These are phyloP conservation scores for Eucalyptus urophylla DNA, from an alignment of 345 rosid genomes.

Conservation along the genomic window DNA sequence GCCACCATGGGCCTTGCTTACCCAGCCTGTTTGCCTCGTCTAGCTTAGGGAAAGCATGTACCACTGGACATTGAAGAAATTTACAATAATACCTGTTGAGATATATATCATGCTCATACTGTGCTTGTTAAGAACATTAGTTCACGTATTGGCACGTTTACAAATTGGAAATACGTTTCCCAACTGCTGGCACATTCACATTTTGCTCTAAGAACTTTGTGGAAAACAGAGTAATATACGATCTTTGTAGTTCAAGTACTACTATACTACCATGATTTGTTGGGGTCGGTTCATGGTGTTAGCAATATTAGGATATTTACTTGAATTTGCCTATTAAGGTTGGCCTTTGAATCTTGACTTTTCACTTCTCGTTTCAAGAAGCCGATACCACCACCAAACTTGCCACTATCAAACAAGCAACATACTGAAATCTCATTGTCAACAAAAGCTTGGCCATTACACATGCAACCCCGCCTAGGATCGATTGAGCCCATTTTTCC, in stretches of 20 bases:
- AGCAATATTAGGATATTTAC: no score
- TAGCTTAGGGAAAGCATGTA: not conserved
- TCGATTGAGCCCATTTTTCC: no score
- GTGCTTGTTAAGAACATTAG: not conserved
- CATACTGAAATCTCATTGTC: no score
- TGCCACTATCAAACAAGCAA: accelerated
- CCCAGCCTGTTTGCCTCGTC: not conserved
- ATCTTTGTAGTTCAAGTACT: not conserved
- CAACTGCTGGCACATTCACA: not conserved
- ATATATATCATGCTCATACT: not conserved
- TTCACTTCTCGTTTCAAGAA: no score
- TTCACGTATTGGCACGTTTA: not conserved
- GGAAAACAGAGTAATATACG: not conserved
- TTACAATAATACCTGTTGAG: not conserved
- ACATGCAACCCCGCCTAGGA: no score
- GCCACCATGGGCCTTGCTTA: not conserved
- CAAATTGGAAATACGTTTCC: not conserved
- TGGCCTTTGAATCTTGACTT: no score
- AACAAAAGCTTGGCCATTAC: not conserved
- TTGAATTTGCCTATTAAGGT: no score
- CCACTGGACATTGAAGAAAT: not conserved
- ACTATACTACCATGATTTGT: not conserved
- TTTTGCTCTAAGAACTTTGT: not conserved
- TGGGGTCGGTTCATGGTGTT: conserved; percentile 1
- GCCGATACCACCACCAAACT: no score